Evolutionary conservation across 208 protist species (phyloP), one percentile per base, ranked within the genome.

Genomic region (Acanthamoeba culbertsoni): DNA sequence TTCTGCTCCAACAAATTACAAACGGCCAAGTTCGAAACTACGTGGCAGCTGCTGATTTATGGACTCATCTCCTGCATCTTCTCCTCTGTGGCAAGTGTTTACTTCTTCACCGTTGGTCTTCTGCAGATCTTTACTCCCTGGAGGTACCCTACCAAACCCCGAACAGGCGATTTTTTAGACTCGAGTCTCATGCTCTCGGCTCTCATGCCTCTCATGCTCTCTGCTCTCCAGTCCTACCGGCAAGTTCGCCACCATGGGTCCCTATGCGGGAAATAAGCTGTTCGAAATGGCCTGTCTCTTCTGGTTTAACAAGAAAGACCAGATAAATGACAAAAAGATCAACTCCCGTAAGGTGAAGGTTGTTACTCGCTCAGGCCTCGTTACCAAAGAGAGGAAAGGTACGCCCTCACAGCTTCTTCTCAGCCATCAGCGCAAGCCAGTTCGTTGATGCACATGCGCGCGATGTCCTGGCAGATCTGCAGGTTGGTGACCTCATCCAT

Each of bases 221-320:
- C 37, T 35, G 31, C 42, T 28, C 20, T n/a, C 6, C 1, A 91
- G 88, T 46, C 88, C 88, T 18, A 92, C 88, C 6, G 88, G 88
- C 33, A 92, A 92, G 62, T 92, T 92, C 37, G 88, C 88, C 65
- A 92, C 88, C 18, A 92, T 92, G 62, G 88, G 88, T 23, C 88
- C 88, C 12, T 92, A 92, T n/a, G 55, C 63, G 16, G 57, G 88
- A 23, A 92, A 92, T 46, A 92, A 92, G 88, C 33, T 92, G 16
- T 92, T 92, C n/a, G 88, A 92, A 26, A 92, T 92, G 88, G 40
- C 62, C 45, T 82, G 46, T 46, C 65, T 92, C 28, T 92, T 79
- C 45, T 92, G 88, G 88, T 92, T 92, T 62, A 92, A 92, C 45
- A 92, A 92, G 42, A 92, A 92, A 26, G 88, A 92, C 28, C 88